Base-by-base conservation (phyloP, 805 yeast genomes). In the Cyberlindnera petersonii region DNA sequence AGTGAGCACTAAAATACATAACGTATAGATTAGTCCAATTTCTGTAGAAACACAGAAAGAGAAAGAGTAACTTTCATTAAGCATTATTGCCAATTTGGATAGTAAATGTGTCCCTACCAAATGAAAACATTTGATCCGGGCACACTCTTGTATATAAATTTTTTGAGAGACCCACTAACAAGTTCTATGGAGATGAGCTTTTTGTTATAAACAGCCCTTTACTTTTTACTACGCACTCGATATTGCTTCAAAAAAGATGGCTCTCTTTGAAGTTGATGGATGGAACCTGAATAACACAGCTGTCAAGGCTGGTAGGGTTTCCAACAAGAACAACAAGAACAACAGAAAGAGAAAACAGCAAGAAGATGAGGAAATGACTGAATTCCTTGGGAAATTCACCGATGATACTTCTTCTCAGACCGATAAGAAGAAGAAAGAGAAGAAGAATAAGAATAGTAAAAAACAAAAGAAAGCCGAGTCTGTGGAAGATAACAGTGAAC, bases 251-350 rank as follows among this genome's bases (percentile, higher is more conserved):
- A 20, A 4, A 15, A 55, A 39, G 19, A 82, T 82, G 89, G 74
- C 85, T 23, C 68, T 86, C 46, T 86, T 86, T 56, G 73, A 81
- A 56, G 88, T 83, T 16, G 86, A 79, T 37, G 95, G 94, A 14
- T 86, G 96, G 96, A 72, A 80, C 47, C 57, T 86, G 37, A 75
- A 77, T 47, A 55, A 70, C 33, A 63, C 67, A 41, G 68, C 72
- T 31, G 76, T 83, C 11, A 77, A 72, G 3, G 56, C 65, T 29
- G 78, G 73, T 21, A 68, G 69, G 3, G 53, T 30, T 2, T 30
- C 46, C 9, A 32, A 31, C 19, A 40, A 57, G 6, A 55, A 44
- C 16, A 47, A 47, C 23, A 58, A 59, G 58, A 52, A 50, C 26
- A 58, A 50, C 45, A 46, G 47, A 42, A 46, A 52, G 45, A 40